A percentile compares a stretch with the other conserved stretches of the same genome.
Conservation (phyloP, 805 yeast species). For the Candida nanaspora region DNA sequence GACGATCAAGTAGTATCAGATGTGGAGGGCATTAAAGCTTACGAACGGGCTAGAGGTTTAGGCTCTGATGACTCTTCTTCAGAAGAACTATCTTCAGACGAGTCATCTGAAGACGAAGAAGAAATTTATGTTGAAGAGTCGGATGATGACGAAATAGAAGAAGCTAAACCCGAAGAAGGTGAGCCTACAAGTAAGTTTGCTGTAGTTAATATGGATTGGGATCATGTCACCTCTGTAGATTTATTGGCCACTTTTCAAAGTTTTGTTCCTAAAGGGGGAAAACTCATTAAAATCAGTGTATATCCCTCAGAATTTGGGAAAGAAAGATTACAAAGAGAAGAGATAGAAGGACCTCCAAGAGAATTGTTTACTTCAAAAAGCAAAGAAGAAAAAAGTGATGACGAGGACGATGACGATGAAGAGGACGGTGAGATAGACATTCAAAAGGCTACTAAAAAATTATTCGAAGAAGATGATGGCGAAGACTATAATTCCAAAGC, state of each 20-base stretch:
- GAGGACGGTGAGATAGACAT: conserved; percentile 31
- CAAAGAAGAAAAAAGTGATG: conserved; percentile 30
- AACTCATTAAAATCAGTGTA: conserved; percentile 59
- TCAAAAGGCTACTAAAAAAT: conserved; percentile 58
- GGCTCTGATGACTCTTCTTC: conserved; percentile 30
- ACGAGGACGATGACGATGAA: conserved; percentile 40
- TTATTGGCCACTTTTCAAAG: conserved; percentile 82
- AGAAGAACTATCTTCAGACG: conserved; percentile 27
- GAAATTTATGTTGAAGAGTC: conserved; percentile 23
- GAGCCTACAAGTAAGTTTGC: conserved; percentile 82
- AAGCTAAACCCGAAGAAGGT: conserved; percentile 73
- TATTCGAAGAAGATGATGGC: conserved; percentile 75
- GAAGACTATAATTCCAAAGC: conserved; percentile 80
- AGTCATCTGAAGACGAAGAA: conserved; percentile 22
- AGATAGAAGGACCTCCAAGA: conserved; percentile 84
- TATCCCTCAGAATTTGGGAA: conserved; percentile 92
- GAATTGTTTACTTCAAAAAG: conserved; percentile 59
- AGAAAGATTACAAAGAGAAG: conserved; percentile 84
- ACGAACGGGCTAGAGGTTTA: conserved; percentile 8
- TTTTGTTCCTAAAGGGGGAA: conserved; percentile 73
- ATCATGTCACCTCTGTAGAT: conserved; percentile 81
- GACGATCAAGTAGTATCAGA: conserved; percentile 3
- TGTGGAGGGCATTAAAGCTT: conserved; percentile 4
- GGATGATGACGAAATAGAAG: conserved; percentile 46
- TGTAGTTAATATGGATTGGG: conserved; percentile 97